Conservation (phyloP, 768 basidiomycete genomes). For the Coprinellus micaceus region DNA sequence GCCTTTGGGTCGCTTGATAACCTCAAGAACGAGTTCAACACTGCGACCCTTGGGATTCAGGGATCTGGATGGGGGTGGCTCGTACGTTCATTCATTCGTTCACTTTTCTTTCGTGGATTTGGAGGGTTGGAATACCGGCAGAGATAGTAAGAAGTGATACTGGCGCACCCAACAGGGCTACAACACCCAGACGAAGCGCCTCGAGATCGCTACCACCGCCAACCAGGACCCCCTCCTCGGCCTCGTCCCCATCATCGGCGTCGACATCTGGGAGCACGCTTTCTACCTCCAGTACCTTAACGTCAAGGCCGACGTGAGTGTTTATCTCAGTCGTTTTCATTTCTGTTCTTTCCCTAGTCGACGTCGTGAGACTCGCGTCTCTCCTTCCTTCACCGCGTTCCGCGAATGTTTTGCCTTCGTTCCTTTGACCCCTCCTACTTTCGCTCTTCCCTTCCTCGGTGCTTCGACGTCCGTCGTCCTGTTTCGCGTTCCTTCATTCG, state of each 20-base stretch:
- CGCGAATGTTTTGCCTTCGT: too few relatives aligned
- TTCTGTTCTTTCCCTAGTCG: too few relatives aligned
- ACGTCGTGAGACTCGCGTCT: too few relatives aligned
- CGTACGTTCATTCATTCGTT: slow-evolving; percentile 45
- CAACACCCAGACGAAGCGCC: slow-evolving; percentile 59
- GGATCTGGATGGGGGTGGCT: slow-evolving; percentile 98
- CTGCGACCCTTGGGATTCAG: slow-evolving; percentile 81
- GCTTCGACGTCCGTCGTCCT: too few relatives aligned
- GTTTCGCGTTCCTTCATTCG: too few relatives aligned
- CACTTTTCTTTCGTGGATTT: slow-evolving; percentile 30
- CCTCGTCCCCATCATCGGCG: slow-evolving; percentile 84
- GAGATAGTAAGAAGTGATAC: too few relatives aligned
- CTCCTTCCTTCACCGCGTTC: too few relatives aligned
- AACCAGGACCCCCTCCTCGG: too few relatives aligned
- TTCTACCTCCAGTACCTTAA: slow-evolving; percentile 84
- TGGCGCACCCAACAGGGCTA: slow-evolving; percentile 52
- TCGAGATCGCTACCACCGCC: slow-evolving; percentile 87
- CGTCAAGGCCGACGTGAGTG: slow-evolving; percentile 54
- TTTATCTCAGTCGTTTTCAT: too few relatives aligned
- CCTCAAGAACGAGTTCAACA: slow-evolving; percentile 79
- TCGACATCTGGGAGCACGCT: slow-evolving; percentile 94
- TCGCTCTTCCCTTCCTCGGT: too few relatives aligned
- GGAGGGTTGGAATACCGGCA: too few relatives aligned
- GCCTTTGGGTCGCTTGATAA: slow-evolving; percentile 69
- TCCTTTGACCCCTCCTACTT: too few relatives aligned